A percentile compares a stretch with the other conserved stretches of the same genome.
phyloP scores from a whole-genome alignment of 306 rosid genomes.

The Vigna radiata region DNA sequence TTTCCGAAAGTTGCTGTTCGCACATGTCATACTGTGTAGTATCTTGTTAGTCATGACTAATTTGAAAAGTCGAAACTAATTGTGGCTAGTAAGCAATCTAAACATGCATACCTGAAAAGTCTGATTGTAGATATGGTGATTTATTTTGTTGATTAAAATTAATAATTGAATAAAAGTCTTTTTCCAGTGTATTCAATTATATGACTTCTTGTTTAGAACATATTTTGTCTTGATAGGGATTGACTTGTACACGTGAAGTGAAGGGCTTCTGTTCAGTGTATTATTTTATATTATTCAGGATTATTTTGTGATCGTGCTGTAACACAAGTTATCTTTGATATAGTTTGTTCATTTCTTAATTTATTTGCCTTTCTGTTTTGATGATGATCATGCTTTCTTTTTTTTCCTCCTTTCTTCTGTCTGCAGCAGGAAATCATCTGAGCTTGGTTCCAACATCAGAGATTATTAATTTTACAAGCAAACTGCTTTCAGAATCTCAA shows the following conservation, averaged over 20 bases:
- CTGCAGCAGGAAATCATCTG: constrained; percentile 66
- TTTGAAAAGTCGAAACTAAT: background rate
- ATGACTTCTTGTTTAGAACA: background rate
- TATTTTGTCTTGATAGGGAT: background rate
- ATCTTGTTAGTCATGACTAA: background rate
- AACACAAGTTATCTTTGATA: background rate
- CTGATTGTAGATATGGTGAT: background rate
- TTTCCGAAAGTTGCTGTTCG: background rate
- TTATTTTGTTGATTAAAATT: background rate
- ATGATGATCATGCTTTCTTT: background rate
- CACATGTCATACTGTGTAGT: too few species aligned
- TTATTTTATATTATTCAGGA: background rate
- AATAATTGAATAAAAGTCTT: background rate
- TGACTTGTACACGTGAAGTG: background rate
- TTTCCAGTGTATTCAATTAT: background rate
- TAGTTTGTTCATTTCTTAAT: background rate
- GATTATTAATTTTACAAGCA: constrained; percentile 59
- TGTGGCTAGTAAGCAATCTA: background rate
- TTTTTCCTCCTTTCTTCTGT: background rate
- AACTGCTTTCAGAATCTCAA: constrained; percentile 74
- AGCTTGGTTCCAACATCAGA: constrained; percentile 69
- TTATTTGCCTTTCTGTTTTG: background rate
- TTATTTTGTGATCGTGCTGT: constrained; percentile 3
- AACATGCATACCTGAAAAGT: background rate
- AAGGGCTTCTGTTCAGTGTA: background rate